Evolutionary conservation across 2,329 filamentous ascomycete genomes (phyloP), one percentile per base, ranked within the genome.

Genomic region (Chrysoporthe austroafricana): DNA sequence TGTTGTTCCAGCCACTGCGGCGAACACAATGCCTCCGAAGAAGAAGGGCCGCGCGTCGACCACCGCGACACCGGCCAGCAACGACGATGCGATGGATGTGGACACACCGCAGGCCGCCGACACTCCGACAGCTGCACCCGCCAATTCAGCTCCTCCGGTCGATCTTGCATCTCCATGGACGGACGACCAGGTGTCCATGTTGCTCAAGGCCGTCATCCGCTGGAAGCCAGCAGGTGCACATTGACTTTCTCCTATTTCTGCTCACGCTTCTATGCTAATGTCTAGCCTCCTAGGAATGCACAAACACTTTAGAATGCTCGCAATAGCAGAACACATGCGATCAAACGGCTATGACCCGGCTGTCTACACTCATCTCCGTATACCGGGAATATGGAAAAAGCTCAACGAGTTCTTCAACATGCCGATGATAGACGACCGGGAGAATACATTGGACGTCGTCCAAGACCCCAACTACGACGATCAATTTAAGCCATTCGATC

Each of bases 371-470:
- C 96, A 99, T 80, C 97, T 93, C 52, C 90, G 91, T 68, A 96
- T 97, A 72, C 91, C 92, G 0, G 91, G 92, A 52, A 97, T 99
- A 71, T 98, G 96, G 95, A 85, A 87, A 73, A 98, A 98, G 79
- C 85, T 99, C 13, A 82, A 86, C 43, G 88, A 88, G 44, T 87
- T 96, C 70, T 99, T 97, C 81, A 93, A 97, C 78, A 86, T 98
- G 42, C 88, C 91, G 61, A 86, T 90, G 52, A 90, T 97, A 68
- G 93, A 98, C 78, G 93, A 97, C 76, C 89, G 94, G 73, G 95
- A 93, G 77, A 85, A 90, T 76, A 82, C 83, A 70, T 80, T 81
- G 70, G 80, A 83, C 61, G 84, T 85, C 69, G 80, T 83, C 54
- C 79, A 80, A 43, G 88, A 91, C 44, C 87, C 87, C 46, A 82